Percentiles rank a stretch among this genome's conserved stretches.
Conservation (phyloP, 768 basidiomycete species). For the Phylloporus arenicola region DNA sequence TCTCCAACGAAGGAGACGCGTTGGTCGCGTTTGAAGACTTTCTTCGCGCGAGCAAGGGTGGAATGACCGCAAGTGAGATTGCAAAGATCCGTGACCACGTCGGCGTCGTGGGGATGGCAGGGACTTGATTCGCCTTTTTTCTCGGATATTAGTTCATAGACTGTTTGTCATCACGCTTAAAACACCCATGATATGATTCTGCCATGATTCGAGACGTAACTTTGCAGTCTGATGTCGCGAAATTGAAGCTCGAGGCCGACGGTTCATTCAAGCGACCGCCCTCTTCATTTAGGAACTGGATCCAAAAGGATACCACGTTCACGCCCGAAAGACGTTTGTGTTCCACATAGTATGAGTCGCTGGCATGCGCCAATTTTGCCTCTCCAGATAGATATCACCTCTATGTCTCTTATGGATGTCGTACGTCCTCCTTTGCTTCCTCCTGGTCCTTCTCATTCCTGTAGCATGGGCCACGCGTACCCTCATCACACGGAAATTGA, state of each 20-base stretch:
- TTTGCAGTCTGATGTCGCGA: slow-evolving; percentile 47
- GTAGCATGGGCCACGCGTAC: slow-evolving; percentile 91
- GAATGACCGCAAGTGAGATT: slow-evolving; percentile 78
- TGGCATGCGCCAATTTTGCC: neutral
- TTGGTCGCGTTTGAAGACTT: slow-evolving; percentile 81
- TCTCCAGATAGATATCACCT: slow-evolving; percentile 79
- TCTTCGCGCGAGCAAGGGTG: slow-evolving; percentile 73
- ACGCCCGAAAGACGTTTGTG: slow-evolving; percentile 69
- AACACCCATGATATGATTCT: too few relatives aligned
- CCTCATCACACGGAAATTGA: slow-evolving; percentile 83
- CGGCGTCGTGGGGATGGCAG: slow-evolving; percentile 86
- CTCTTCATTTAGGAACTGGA: slow-evolving; percentile 50
- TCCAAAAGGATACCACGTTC: slow-evolving; percentile 57
- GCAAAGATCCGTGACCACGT: slow-evolving; percentile 88
- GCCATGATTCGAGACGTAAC: slow-evolving; percentile 27
- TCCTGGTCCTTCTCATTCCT: neutral
- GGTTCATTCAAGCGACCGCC: slow-evolving; percentile 61
- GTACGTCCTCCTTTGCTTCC: slow-evolving; percentile 37
- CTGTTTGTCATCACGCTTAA: neutral
- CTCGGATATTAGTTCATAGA: slow-evolving; percentile 5
- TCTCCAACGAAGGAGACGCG: slow-evolving; percentile 57
- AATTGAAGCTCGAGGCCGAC: slow-evolving; percentile 48
- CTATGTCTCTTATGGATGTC: slow-evolving; percentile 84
- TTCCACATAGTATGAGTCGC: neutral
- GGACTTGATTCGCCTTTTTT: slow-evolving; percentile 33